These are phyloP conservation scores for Fusarium begoniae DNA, from an alignment of 2,329 filamentous ascomycete genomes.

Conservation along the genomic window DNA sequence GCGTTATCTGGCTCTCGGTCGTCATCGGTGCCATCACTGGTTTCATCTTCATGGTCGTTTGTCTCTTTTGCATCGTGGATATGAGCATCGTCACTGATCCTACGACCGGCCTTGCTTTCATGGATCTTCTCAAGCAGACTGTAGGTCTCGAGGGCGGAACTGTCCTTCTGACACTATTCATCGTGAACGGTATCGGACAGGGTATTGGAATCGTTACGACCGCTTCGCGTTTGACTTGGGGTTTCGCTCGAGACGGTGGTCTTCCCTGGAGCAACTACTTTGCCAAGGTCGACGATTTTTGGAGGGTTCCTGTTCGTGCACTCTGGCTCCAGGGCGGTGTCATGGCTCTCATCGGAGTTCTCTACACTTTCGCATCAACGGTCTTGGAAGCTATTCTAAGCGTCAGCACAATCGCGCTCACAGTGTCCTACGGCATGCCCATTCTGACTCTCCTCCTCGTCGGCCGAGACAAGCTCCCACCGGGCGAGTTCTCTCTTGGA, in stretches of 20 bases:
- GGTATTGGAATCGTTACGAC: constrained; percentile 62
- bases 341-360: constrained; percentile 57
- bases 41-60: constrained; percentile 62
- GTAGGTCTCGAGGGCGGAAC: constrained; percentile 51
- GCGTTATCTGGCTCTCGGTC: constrained; percentile 62
- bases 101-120: constrained; percentile 56
- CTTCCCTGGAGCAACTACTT: constrained; percentile 58
- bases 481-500: constrained; percentile 57
- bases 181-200: constrained; percentile 64
- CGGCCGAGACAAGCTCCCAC: constrained; percentile 62
- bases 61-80: constrained; percentile 60
- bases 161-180: constrained; percentile 60
- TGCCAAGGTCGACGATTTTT: constrained; percentile 52
- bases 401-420: constrained; percentile 65
- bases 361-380: constrained; percentile 64
- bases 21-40: constrained; percentile 58
- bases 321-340: constrained; percentile 61
- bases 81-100: constrained; percentile 53
- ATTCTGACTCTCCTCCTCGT: constrained; percentile 58
- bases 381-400: constrained; percentile 63
- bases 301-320: constrained; percentile 62
- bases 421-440: constrained; percentile 59
- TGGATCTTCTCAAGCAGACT: constrained; percentile 55
- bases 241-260: constrained; percentile 63
- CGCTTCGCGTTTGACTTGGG: constrained; percentile 62